Evolutionary conservation across 169 alveolate species (phyloP), one percentile per base, ranked within the genome.

Genomic region (Cryptosporidium sp.): DNA sequence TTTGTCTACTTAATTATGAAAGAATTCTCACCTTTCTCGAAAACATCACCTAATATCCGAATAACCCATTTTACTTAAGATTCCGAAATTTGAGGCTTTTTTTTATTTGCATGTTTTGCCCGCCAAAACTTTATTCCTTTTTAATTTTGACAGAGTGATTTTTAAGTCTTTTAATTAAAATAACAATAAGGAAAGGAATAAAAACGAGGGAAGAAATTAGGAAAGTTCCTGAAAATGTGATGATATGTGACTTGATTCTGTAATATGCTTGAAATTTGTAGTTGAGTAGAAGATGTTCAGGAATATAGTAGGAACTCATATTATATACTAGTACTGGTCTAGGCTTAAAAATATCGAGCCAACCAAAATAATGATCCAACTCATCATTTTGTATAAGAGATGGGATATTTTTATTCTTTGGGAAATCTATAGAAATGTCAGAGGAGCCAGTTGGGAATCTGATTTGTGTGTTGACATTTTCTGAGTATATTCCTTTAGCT

Each of bases 261-360:
- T 80, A 80, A 16, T 62, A 80, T 14, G 75, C 67, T 18, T 67
- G 72, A 53, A 60, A 60, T 48, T 80, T 80, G 52, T 62, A 80
- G 56, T 80, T 67, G 9, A 80, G 70, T 21, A 80, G 37, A 23
- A 44, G 21, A 14, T 29, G 75, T 62, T 80, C 89, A 10, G 89
- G 89, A 23, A 80, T 80, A 65, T 44, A 80, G 9, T 23, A 37
- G 14, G 89, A 80, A 42, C 44, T 60, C 56, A 65, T 44, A 31
- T 65, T 80, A 44, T 80, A 80, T 42, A 61, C 51, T 33, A 80
- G 8, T 6, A 80, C 89, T 23, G 89, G 89, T 12, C 89, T 58
- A 3, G 89, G 89, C 60, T 80, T 80, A 16, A 80, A 61, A 26
- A 80, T 67, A 33, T 80, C 89, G 1, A 80, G 65, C 89, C 89